phyloP scores from a whole-genome alignment of 768 basidiomycete genomes.

The Suillus variegatus region DNA sequence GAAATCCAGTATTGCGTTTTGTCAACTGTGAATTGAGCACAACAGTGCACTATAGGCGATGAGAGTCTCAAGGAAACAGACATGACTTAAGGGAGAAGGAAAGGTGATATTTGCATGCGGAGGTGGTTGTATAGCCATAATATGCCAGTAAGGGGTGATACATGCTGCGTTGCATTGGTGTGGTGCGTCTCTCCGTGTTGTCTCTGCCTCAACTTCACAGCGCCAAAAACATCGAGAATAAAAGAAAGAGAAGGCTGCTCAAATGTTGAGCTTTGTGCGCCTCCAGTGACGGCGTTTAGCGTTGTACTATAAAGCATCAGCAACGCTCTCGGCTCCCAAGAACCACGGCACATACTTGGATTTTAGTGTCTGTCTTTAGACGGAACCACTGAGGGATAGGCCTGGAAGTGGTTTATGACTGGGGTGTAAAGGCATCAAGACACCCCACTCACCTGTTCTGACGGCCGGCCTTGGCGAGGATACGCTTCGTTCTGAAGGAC shows the following conservation, averaged over 20 bases:
- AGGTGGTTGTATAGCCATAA: constrained; percentile 17
- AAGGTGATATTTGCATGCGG: constrained; percentile 21
- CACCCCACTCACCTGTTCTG: constrained; percentile 80
- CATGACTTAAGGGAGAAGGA: background rate
- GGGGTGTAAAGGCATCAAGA: background rate
- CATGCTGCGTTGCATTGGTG: constrained; percentile 23
- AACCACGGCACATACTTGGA: constrained; percentile 55
- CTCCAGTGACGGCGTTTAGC: constrained; percentile 99
- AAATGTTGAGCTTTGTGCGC: constrained; percentile 98
- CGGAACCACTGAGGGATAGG: constrained; percentile 99
- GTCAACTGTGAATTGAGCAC: background rate
- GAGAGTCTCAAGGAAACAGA: background rate
- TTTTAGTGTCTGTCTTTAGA: constrained; percentile 93
- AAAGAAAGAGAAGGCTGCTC: constrained; percentile 28
- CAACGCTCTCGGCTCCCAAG: background rate
- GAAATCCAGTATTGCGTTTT: background rate
- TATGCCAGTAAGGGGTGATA: constrained; percentile 22
- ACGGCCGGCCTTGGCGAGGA: constrained; percentile 91
- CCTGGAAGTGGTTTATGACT: constrained; percentile 39
- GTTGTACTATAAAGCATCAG: constrained; percentile 62
- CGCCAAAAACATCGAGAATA: constrained; percentile 7
- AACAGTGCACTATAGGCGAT: background rate
- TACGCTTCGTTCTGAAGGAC: constrained; percentile 95
- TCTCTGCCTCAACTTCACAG: constrained; percentile 13
- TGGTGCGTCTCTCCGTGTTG: constrained; percentile 11